Evolutionary conservation across 2,329 filamentous ascomycete species (phyloP), one percentile per base, ranked within the genome.

Genomic region (Ascochyta pisi): DNA sequence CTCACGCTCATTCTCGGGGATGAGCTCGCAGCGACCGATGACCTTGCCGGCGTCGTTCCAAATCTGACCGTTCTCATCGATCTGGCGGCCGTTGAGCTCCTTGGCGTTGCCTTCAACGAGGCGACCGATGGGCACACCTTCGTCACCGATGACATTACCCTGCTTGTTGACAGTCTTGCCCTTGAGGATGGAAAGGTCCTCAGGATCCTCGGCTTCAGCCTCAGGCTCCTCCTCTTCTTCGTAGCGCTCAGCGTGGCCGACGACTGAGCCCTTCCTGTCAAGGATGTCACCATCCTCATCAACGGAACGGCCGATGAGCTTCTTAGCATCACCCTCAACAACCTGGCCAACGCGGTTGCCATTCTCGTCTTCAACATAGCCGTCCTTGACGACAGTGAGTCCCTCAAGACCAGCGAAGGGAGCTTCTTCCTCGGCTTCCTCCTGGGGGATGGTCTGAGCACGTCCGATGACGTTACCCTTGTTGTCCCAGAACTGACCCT

Each of bases 31-130:
- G 53, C 82, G 83, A 58, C 89, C 89, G 55, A 91, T 83, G 42
- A 90, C 79, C 54, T 89, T 86, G 41, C 89, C 89, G n/a, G 82
- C 84, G 71, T 91, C 89, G 69, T 88, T 89, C 77, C 87, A 85
- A 62, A 91, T 84, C 67, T 89, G 85, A 33, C 89, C 89, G 27
- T 90, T 78, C 73, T 86, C 89, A 71, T 91, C 87, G 66, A 87
- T 86, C 83, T 89, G 88, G 67, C 84, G 86, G 26, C 89, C 89
- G 9, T 86, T 76, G 38, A 91, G 82, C 50, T 83, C 81, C 73
- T 84, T 84, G 33, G 84, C 69, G 57, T 88, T 84, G 13, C 89
- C 89, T 69, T 91, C 87, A 19, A 90, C 74, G 1, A 92, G 82
- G 35, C 86, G 84, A 33, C 86, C 89, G 58, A 84, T 73, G n/a